These are phyloP conservation scores for Aspergillus transmontanensis DNA, from an alignment of 2,329 filamentous ascomycete species.

Conservation along the genomic window DNA sequence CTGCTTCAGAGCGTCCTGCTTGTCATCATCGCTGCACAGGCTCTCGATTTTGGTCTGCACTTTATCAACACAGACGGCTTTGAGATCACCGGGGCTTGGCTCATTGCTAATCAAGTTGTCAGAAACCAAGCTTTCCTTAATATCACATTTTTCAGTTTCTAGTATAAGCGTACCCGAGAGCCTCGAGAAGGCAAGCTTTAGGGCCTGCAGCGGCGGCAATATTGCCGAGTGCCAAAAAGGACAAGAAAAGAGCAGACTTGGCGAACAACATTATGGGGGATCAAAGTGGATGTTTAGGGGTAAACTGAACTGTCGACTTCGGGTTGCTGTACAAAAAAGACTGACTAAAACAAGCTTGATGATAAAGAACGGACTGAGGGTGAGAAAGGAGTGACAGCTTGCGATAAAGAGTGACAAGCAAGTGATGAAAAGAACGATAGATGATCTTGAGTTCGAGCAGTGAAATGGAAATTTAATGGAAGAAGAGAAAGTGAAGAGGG, in stretches of 20 bases:
- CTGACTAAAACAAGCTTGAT: slow-evolving; percentile 6
- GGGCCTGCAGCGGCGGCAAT: slow-evolving; percentile 47
- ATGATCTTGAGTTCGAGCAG: slow-evolving; percentile 2
- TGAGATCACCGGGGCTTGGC: slow-evolving; percentile 40
- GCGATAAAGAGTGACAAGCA: not conserved
- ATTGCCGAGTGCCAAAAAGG: slow-evolving; percentile 49
- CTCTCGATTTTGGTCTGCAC: slow-evolving; percentile 41
- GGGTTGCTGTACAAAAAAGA: slow-evolving; percentile 24
- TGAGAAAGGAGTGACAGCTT: not conserved
- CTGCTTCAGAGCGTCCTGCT: slow-evolving; percentile 39
- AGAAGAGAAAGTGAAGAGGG: slow-evolving; percentile 8
- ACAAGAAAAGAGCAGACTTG: slow-evolving; percentile 46
- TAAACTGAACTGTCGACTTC: slow-evolving; percentile 7
- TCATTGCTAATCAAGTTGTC: slow-evolving; percentile 31
- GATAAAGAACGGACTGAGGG: not conserved
- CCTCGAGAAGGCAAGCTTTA: slow-evolving; percentile 54
- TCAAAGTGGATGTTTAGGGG: slow-evolving; percentile 7
- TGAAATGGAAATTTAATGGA: slow-evolving; percentile 20
- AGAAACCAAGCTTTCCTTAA: not conserved
- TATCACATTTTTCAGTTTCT: not conserved
- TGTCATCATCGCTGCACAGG: slow-evolving; percentile 34
- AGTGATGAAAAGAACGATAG: slow-evolving; percentile 7
- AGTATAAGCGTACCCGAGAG: slow-evolving; percentile 49
- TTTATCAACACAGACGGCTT: slow-evolving; percentile 41
- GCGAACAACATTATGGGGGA: slow-evolving; percentile 46